These are phyloP conservation scores for Rhizoctonia solani DNA, from an alignment of 1,284 basidiomycete genomes.

Conservation along the genomic window DNA sequence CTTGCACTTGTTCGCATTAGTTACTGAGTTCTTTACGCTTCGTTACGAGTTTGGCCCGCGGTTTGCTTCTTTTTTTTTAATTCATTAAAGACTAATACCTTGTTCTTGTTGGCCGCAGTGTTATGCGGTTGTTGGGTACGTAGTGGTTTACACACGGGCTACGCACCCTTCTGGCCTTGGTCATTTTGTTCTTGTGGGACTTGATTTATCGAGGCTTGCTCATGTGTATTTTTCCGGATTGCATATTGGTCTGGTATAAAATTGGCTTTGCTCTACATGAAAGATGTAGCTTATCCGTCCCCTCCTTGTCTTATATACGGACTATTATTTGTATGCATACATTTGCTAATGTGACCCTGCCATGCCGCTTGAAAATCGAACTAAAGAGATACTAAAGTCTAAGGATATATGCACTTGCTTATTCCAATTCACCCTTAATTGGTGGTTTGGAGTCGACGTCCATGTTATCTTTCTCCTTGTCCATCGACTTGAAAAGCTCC, in stretches of 20 bases:
- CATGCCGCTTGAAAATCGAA: neutral
- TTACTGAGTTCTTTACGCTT: neutral
- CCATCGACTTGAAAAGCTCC: constrained; percentile 46
- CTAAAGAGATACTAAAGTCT: neutral
- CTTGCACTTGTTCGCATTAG: neutral
- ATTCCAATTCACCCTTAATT: neutral
- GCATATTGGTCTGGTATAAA: constrained; percentile 9
- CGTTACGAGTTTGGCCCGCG: neutral
- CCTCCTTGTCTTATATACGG: neutral
- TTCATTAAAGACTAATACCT: neutral
- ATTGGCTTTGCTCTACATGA: constrained; percentile 23
- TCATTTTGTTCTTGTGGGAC: constrained; percentile 11
- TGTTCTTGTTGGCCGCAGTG: constrained; percentile 5
- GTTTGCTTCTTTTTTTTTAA: neutral
- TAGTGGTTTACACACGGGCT: constrained; percentile 32
- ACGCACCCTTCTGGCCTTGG: constrained; percentile 3
- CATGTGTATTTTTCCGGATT: constrained; percentile 23
- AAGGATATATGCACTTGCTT: constrained; percentile 8
- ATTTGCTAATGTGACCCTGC: constrained; percentile 10
- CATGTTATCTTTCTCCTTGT: constrained; percentile 25
- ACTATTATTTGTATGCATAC: constrained; percentile 22
- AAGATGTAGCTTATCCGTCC: constrained; percentile 16
- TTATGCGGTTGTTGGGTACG: constrained; percentile 28
- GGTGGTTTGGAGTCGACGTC: constrained; percentile 25
- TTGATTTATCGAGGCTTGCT: constrained; percentile 15